Evolutionary conservation across 1,284 basidiomycete species (phyloP).

Genomic region (Meripilus lineatus): DNA sequence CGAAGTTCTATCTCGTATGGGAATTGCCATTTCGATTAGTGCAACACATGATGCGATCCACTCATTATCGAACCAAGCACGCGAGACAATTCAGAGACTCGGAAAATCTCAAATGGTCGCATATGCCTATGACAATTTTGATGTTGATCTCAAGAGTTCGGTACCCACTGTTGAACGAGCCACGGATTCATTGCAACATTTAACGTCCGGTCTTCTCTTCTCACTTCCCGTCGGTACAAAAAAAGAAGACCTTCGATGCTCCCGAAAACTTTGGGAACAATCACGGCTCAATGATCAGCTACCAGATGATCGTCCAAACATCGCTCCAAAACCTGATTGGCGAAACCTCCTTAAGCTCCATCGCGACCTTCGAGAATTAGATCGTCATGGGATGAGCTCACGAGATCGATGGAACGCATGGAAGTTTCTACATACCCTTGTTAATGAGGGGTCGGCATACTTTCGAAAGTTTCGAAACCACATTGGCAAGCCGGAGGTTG

Average conservation of each 20-base stretch:
- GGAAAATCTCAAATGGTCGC: slow-evolving; percentile 17
- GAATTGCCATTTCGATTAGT: background rate
- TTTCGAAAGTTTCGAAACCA: slow-evolving; percentile 16
- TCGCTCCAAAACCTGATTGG: background rate
- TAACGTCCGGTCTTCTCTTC: slow-evolving; percentile 24
- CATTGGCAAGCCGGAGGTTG: slow-evolving; percentile 19
- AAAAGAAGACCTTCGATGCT: slow-evolving; percentile 24
- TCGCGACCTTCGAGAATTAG: background rate
- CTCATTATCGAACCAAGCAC: slow-evolving; percentile 18
- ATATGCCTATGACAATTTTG: slow-evolving; percentile 30
- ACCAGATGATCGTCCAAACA: background rate
- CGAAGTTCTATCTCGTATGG: background rate
- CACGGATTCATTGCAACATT: slow-evolving; percentile 17
- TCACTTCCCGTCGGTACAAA: slow-evolving; percentile 21
- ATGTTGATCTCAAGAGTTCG: slow-evolving; percentile 20
- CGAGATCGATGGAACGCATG: slow-evolving; percentile 23
- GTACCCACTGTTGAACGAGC: slow-evolving; percentile 22
- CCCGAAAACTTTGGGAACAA: slow-evolving; percentile 26
- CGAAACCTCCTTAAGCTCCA: background rate
- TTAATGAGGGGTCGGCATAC: slow-evolving; percentile 20
- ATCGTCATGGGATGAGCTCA: slow-evolving; percentile 12
- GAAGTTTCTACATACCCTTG: slow-evolving; percentile 20
- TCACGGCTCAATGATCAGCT: slow-evolving; percentile 4
- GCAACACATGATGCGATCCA: slow-evolving; percentile 6
- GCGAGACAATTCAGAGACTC: slow-evolving; percentile 12